These are phyloP conservation scores for Priceomyces medius DNA, from an alignment of 805 yeast genomes.

Conservation along the genomic window DNA sequence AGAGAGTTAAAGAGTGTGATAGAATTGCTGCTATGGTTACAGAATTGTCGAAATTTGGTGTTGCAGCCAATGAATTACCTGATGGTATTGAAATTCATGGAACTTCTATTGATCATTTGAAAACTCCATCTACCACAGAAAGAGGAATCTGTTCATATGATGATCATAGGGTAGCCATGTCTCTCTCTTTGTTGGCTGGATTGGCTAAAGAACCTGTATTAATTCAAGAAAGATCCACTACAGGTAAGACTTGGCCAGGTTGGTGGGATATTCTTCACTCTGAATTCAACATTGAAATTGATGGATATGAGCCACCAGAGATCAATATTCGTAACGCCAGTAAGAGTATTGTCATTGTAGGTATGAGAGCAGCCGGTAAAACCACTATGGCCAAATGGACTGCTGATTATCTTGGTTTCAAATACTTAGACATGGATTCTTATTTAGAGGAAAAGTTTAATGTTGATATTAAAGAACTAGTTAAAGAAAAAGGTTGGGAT, in stretches of 20 bases:
- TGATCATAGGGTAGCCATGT: constrained; percentile 98
- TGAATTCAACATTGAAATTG: constrained; percentile 59
- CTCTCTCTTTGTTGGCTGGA: constrained; percentile 85
- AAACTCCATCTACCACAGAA: constrained; percentile 48
- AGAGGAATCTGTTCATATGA: constrained; percentile 79
- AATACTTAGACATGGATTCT: constrained; percentile 73
- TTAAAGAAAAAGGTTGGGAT: constrained; percentile 80
- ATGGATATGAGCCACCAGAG: constrained; percentile 63
- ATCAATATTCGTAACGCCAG: constrained; percentile 17
- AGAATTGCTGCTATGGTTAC: constrained; percentile 92
- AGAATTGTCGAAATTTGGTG: constrained; percentile 89
- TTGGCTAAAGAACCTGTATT: constrained; percentile 60
- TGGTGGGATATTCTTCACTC: constrained; percentile 96
- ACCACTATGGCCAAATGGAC: constrained; percentile 81
- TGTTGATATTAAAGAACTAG: constrained; percentile 56
- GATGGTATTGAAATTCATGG: constrained; percentile 93
- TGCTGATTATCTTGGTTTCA: constrained; percentile 64
- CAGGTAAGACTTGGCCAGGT: constrained; percentile 99
- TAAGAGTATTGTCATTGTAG: constrained; percentile 72
- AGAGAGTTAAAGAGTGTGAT: constrained; percentile 96
- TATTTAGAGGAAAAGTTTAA: constrained; percentile 58
- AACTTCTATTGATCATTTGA: constrained; percentile 47
- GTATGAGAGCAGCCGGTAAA: constrained; percentile 99
- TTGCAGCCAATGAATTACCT: constrained; percentile 74
- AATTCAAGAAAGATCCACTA: constrained; percentile 84